Percentiles rank a stretch among this genome's conserved stretches.
phyloP scores from a whole-genome alignment of 2,329 filamentous ascomycete genomes.

The Cladophialophora yegresii region DNA sequence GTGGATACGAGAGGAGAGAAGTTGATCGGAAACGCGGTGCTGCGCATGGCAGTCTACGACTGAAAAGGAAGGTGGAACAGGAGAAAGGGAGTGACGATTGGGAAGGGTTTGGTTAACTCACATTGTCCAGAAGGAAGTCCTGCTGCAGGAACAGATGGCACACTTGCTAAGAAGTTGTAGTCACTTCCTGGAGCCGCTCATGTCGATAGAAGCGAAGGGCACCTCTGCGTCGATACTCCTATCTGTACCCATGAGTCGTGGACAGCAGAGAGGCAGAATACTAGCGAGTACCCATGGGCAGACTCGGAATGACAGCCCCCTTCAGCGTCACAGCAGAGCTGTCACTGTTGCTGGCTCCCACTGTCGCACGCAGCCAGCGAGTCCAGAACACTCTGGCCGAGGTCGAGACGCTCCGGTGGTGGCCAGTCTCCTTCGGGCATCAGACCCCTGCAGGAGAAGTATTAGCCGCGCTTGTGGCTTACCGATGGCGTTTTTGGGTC shows the following conservation, averaged over 20 bases:
- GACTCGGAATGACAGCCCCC: background rate
- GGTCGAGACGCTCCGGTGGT: background rate
- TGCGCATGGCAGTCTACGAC: conserved; percentile 43
- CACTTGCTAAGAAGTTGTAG: background rate
- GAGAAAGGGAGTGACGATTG: conserved; percentile 18
- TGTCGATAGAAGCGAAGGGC: background rate
- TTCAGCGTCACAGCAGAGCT: background rate
- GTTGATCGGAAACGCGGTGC: conserved; percentile 52
- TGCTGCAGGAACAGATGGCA: background rate
- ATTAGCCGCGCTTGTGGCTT: background rate
- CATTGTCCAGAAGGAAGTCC: background rate
- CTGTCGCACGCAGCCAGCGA: background rate
- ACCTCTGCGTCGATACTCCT: background rate
- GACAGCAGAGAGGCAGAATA: background rate
- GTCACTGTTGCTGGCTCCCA: background rate
- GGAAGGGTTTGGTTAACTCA: conserved; percentile 25
- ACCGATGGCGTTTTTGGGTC: background rate
- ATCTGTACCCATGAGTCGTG: too few relatives aligned
- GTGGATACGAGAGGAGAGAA: conserved; percentile 51
- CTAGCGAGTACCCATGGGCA: background rate
- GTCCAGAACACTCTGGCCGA: background rate
- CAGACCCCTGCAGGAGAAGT: background rate
- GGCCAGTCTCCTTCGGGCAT: background rate
- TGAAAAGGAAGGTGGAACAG: conserved; percentile 10
- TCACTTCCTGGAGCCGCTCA: background rate